Evolutionary conservation across 164 flowering plant species (phyloP), one percentile per base, ranked within the genome.

Genomic region (Berberis vulgaris): DNA sequence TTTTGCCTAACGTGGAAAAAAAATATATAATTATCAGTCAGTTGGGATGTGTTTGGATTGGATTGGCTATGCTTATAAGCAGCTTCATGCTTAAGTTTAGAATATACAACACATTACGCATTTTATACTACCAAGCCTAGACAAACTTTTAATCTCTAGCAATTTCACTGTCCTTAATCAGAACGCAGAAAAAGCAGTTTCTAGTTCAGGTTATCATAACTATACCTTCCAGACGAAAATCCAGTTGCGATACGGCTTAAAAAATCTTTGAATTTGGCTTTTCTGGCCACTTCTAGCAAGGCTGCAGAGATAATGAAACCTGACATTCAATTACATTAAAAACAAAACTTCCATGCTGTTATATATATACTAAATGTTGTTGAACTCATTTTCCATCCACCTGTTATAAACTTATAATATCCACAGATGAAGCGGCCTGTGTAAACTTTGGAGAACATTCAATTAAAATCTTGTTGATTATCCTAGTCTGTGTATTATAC

Each of bases 271-370:
- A 94, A 84, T 69, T 94, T 87, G 6, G 84, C 83, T 79, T 86
- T 88, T 74, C 86, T 91, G 58, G 96, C 84, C 59, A 88, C 83
- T 81, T 94, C 97, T 49, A 94, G 96, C 79, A 94, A 69, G 69
- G 99, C 99, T 93, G 84, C 71, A 69, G 69, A 49, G 1, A 45
- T n/a, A 43, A 43, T n/a, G 60, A 64, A 60, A 63, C 4, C 12
- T 2, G 26, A 10, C 41, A 42, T 41, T 43, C 38, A 59, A 55
- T 38, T 13, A 3, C 7, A 55, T 45, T 12, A 10, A 45, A 54
- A 41, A 44, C n/a, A 53, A 54, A 60, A 67, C 4, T 42, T n/a
- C 49, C 49, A 46, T 26, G 26, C 26, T 26, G 0, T 26, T 26
- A 26, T 26, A 26, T 26, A 26, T 26, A 26, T 26, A 26, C 26